Conservation (phyloP, 1,139 yeast species). For the Saccharomycopsis hybrid region DNA sequence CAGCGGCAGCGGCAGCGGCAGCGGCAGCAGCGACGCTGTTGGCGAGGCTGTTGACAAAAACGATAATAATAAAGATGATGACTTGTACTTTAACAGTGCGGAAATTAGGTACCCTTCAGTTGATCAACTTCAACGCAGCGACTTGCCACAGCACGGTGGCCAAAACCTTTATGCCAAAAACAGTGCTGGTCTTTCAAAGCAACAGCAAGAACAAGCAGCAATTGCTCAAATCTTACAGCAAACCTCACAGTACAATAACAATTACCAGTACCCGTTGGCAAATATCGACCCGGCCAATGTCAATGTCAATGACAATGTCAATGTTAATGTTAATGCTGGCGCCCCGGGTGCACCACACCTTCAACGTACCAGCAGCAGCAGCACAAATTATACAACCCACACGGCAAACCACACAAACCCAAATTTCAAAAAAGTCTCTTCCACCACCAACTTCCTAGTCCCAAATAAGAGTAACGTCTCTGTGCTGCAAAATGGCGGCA, state of each 20-base stretch:
- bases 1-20: background rate
- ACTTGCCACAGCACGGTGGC: too few relatives aligned
- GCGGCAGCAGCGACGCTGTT: too few relatives aligned
- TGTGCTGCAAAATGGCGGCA: background rate
- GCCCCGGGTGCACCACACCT: too few relatives aligned
- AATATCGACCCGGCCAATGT: too few relatives aligned
- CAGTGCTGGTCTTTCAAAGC: too few relatives aligned
- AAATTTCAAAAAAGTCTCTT: background rate
- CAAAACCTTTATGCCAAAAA: background rate
- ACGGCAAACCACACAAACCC: background rate
- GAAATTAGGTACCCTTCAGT: slow-evolving; percentile 14
- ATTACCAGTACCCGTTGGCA: too few relatives aligned
- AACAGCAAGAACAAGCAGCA: too few relatives aligned
- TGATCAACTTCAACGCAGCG: background rate
- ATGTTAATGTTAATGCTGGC: too few relatives aligned
- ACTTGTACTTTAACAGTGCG: slow-evolving; percentile 3
- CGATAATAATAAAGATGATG: background rate
- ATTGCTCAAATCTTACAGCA: too few relatives aligned
- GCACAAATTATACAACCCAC: background rate
- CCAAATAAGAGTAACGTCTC: slow-evolving; percentile 13
- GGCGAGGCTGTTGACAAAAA: background rate
- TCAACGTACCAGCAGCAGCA: too few relatives aligned
- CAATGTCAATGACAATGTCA: too few relatives aligned
- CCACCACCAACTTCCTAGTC: background rate
- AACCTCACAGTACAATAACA: too few relatives aligned